Conservation (phyloP, 495 filamentous ascomycete genomes). For the Filosporella fistucella region DNA sequence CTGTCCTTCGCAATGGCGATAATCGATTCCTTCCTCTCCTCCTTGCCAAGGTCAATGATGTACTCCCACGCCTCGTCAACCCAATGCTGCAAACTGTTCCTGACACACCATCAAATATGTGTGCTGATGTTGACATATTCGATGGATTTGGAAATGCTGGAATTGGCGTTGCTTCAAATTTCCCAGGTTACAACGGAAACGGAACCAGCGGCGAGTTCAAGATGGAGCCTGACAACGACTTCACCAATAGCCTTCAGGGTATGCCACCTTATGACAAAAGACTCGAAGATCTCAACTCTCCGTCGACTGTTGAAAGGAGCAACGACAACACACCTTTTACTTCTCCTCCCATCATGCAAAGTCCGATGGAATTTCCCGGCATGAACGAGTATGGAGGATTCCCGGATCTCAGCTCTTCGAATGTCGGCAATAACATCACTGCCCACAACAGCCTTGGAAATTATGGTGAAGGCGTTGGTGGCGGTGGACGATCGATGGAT, state of each 20-base stretch:
- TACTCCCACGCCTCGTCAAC: conserved; percentile 53
- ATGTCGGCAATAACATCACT: conserved; percentile 11
- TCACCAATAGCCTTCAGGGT: background rate
- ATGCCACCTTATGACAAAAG: conserved; percentile 16
- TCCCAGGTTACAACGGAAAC: conserved; percentile 22
- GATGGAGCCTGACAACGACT: conserved; percentile 19
- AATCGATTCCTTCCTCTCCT: conserved; percentile 67
- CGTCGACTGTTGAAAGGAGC: conserved; percentile 2
- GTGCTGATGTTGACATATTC: conserved; percentile 48
- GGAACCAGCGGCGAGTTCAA: conserved; percentile 21
- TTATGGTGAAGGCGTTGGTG: conserved; percentile 16
- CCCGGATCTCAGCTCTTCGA: conserved; percentile 10
- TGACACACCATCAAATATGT: conserved; percentile 33
- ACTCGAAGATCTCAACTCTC: conserved; percentile 20
- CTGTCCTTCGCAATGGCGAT: conserved; percentile 64
- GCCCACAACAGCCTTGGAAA: conserved; percentile 7
- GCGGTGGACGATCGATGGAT: conserved; percentile 10
- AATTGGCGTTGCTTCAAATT: conserved; percentile 31
- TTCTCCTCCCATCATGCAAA: conserved; percentile 18
- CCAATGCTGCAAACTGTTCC: conserved; percentile 51
- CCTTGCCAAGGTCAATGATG: conserved; percentile 62
- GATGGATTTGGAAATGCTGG: conserved; percentile 50
- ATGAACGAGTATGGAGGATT: conserved; percentile 17
- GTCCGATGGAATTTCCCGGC: conserved; percentile 24
- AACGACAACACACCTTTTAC: conserved; percentile 16